Conservation (phyloP, 306 rosid species). For the Leucaena leucocephala region DNA sequence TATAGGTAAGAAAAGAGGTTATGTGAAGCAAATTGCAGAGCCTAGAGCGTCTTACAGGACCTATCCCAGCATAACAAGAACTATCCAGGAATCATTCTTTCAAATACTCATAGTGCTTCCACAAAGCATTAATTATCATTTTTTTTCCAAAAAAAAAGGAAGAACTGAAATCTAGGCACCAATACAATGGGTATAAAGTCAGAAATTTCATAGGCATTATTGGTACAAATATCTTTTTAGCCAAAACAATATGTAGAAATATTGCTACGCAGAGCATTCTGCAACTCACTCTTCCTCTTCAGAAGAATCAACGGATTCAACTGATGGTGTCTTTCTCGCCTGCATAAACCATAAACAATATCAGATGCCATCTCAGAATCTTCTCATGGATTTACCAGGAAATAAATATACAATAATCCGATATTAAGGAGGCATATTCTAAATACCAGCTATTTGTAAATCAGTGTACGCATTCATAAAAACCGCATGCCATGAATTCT, state of each 20-base stretch:
- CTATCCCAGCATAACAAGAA: background rate
- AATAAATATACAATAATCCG: background rate
- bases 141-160: background rate
- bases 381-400: background rate
- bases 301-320: constrained; percentile 75
- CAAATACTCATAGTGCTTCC: constrained; percentile 4
- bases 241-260: background rate
- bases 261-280: background rate
- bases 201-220: background rate
- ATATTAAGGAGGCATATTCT: background rate
- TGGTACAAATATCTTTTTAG: background rate
- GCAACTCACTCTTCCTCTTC: constrained; percentile 78
- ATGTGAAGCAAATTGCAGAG: constrained; percentile 3
- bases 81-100: constrained; percentile 6
- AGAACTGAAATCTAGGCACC: background rate
- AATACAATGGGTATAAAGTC: background rate
- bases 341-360: constrained; percentile 39
- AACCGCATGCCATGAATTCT: background rate
- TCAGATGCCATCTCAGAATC: constrained; percentile 20
- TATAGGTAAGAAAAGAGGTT: background rate
- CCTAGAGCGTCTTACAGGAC: background rate
- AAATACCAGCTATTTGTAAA: background rate
- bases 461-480: background rate
- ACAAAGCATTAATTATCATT: background rate
- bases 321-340: constrained; percentile 68